Percentiles rank a stretch among this genome's conserved stretches.
Conservation (phyloP, 371 early-diverging fungal genomes). For the Blakeslea trispora region DNA sequence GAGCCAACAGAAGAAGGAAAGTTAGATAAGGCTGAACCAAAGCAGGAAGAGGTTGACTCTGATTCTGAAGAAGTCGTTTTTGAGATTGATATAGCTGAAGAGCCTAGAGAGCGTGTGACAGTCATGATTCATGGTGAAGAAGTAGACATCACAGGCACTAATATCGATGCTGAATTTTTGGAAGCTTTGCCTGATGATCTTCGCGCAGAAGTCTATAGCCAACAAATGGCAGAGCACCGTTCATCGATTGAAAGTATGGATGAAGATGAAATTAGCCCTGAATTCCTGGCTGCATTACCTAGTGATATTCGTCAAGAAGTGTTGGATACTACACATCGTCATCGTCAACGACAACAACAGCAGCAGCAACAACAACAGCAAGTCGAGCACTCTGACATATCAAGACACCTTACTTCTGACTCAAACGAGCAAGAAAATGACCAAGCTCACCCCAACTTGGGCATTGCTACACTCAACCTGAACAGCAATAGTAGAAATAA, state of each 20-base stretch:
- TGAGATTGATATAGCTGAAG: conserved; percentile 18
- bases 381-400: neutral
- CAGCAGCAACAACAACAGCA: conserved; percentile 16
- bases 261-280: conserved; percentile 57
- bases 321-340: conserved; percentile 63
- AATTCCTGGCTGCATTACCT: conserved; percentile 75
- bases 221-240: conserved; percentile 25
- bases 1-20: neutral
- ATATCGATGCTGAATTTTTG: conserved; percentile 87
- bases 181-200: conserved; percentile 91
- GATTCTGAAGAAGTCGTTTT: conserved; percentile 7
- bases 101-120: conserved; percentile 21
- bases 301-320: conserved; percentile 83
- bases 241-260: conserved; percentile 32
- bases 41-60: neutral
- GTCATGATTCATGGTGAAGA: conserved; percentile 42
- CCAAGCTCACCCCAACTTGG: conserved; percentile 6
- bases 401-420: conserved; percentile 17
- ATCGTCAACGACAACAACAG: conserved; percentile 18
- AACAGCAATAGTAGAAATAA: no score
- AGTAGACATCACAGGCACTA: conserved; percentile 84
- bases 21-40: neutral
- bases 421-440: conserved; percentile 30
- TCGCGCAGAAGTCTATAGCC: conserved; percentile 81
- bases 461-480: neutral